Percentiles rank a stretch among this genome's conserved stretches.
Evolutionary conservation across 306 rosid species (phyloP).

Genomic region (Gillenia trifoliata): DNA sequence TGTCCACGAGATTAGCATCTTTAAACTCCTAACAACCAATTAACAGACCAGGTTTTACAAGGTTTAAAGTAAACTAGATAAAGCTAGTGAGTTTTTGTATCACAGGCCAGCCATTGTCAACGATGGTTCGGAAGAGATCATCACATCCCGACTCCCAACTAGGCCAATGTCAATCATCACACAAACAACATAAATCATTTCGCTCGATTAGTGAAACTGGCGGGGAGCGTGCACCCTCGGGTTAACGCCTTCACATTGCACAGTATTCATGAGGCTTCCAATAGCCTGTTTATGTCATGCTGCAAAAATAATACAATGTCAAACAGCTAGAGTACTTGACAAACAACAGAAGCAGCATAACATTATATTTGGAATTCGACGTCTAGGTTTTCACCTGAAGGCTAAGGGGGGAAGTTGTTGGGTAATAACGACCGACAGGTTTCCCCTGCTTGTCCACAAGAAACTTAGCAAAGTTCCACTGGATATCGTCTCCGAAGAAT

Average conservation of each 20-base stretch:
- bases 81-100: neutral
- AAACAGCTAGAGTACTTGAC: neutral
- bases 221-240: neutral
- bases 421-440: conserved; percentile 66
- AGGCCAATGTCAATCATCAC: neutral
- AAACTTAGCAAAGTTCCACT: conserved; percentile 81
- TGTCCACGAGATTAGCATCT: neutral
- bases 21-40: neutral
- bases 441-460: conserved; percentile 63
- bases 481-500: conserved; percentile 66
- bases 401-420: conserved; percentile 69
- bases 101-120: neutral
- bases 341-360: neutral
- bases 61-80: neutral
- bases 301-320: conserved; percentile 23
- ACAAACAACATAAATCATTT: neutral
- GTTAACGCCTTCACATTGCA: conserved; percentile 1
- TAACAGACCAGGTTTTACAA: neutral
- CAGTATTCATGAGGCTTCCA: conserved; percentile 25
- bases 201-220: neutral
- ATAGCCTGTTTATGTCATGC: conserved; percentile 52
- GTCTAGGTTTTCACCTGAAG: conserved; percentile 45
- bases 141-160: no score
- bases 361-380: neutral
- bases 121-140: neutral